Conservation (phyloP, 345 rosid species). For the Citrus trifoliata region DNA sequence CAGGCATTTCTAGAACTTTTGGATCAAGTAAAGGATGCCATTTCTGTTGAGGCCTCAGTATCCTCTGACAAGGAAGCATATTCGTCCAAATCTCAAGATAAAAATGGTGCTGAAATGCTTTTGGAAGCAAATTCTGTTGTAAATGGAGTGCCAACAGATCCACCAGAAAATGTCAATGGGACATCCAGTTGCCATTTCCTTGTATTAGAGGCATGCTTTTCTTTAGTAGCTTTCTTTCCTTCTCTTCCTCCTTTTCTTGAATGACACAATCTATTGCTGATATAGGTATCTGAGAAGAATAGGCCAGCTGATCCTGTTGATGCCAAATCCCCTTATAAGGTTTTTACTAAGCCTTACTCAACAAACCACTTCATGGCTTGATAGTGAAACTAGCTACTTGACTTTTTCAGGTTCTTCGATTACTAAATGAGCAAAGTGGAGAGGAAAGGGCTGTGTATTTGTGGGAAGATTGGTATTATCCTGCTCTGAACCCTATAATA, state of each 20-base stretch:
- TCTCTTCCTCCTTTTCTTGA: background rate
- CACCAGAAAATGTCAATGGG: constrained; percentile 20
- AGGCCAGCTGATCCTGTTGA: constrained; percentile 31
- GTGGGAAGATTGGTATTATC: constrained; percentile 77
- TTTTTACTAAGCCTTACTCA: constrained; percentile 21
- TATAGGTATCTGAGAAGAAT: constrained; percentile 75
- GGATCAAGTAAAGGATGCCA: constrained; percentile 93
- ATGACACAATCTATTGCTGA: constrained; percentile 5
- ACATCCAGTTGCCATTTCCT: constrained; percentile 51
- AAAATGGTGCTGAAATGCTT: constrained; percentile 24
- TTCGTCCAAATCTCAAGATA: constrained; percentile 37
- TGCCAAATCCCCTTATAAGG: constrained; percentile 63
- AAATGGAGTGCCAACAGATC: constrained; percentile 24
- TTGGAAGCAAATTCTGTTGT: constrained; percentile 11
- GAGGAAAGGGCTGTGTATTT: constrained; percentile 71
- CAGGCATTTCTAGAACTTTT: constrained; percentile 87
- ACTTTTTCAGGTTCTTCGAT: constrained; percentile 78
- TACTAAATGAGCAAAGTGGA: constrained; percentile 84
- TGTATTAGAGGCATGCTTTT: constrained; percentile 72
- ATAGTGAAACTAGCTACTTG: constrained; percentile 16
- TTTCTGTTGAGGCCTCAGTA: constrained; percentile 60
- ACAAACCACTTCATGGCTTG: constrained; percentile 7
- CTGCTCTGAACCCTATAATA: constrained; percentile 2
- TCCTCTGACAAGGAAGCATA: constrained; percentile 27
- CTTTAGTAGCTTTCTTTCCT: constrained; percentile 2